Conservation (phyloP, 2,329 filamentous ascomycete genomes). For the Microcyclosporella mali region DNA sequence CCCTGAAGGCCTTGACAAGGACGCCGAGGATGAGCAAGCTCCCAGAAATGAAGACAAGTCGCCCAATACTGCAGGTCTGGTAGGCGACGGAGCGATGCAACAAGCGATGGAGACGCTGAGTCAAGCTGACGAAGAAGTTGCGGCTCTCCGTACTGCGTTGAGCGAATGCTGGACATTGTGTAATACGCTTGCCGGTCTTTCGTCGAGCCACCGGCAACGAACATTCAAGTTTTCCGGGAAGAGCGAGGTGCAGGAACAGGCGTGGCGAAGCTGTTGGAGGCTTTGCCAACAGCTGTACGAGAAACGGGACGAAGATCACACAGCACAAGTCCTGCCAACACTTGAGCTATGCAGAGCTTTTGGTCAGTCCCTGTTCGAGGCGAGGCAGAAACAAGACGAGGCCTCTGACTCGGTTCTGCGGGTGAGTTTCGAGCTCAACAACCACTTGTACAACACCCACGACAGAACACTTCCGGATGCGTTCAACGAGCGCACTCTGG, state of each 20-base stretch:
- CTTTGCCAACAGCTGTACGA: conserved; percentile 85
- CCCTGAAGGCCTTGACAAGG: conserved; percentile 39
- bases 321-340: conserved; percentile 64
- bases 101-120: conserved; percentile 46
- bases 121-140: conserved; percentile 58
- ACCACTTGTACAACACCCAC: conserved; percentile 89
- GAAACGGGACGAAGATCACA: conserved; percentile 64
- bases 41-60: conserved; percentile 21
- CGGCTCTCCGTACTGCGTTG: conserved; percentile 66
- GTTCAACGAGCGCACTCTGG: conserved; percentile 81
- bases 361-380: conserved; percentile 84
- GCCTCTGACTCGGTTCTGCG: conserved; percentile 77
- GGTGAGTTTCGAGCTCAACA: conserved; percentile 92
- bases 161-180: conserved; percentile 91
- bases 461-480: conserved; percentile 76
- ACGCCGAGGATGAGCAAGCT: conserved; percentile 25
- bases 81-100: conserved; percentile 36
- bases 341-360: conserved; percentile 87
- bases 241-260: conserved; percentile 73
- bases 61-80: conserved; percentile 31
- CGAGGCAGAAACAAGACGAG: conserved; percentile 71
- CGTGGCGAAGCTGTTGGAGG: conserved; percentile 92
- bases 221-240: conserved; percentile 70
- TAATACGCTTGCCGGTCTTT: conserved; percentile 80
- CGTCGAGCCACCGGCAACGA: conserved; percentile 72